Base-by-base conservation (phyloP, 2,329 filamentous ascomycete species). In the Botrytis sinoallii region DNA sequence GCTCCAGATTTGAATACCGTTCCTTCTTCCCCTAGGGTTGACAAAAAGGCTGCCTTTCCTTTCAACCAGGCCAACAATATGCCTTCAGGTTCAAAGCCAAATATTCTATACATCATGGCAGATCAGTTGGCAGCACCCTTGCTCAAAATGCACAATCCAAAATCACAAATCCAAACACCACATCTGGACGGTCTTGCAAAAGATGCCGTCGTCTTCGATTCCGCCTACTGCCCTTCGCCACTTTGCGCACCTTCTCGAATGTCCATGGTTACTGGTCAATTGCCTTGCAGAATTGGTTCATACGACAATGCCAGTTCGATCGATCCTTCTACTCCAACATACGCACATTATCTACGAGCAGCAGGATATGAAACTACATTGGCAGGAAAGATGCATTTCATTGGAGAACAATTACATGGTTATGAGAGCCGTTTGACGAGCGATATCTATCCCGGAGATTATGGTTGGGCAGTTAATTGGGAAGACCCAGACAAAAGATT, bases 301-400 rank as follows among this genome's bases (percentile, higher is more conserved):
- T 98, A 93, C 82, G 95, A 98, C 85, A 98, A 98, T 81, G 95
- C 94, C 63, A 90, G 92, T 48, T 92, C 94, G 77, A 91, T 98
- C 79, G 87, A 89, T 73, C 93, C 93, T 73, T 94, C 97, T 78
- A 89, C 93, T 44, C 95, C 94, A 22, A 98, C 95, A 1, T 98
- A 97, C 81, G 94, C 95, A 14, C 95, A 98, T 83, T 97, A 97
- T 83, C 86, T 98, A 72, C 92, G 95, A 68, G 87, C 89, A 60
- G 90, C 91, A 79, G 94, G 93, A 71, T 98, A 98, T 80, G 93
- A 97, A 83, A 97, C 95, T 20, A 93, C 92, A 9, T 86, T 98
- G 78, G 94, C 95, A 8, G 95, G 95, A 76, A 98, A 98, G 87
- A 98, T 98, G 95, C 95, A 98, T 84, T 98, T 98, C 82, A 92